Percentiles rank a stretch among this genome's conserved stretches.
Conservation (phyloP, 2,329 filamentous ascomycete species). For the Pezicula radicicola region DNA sequence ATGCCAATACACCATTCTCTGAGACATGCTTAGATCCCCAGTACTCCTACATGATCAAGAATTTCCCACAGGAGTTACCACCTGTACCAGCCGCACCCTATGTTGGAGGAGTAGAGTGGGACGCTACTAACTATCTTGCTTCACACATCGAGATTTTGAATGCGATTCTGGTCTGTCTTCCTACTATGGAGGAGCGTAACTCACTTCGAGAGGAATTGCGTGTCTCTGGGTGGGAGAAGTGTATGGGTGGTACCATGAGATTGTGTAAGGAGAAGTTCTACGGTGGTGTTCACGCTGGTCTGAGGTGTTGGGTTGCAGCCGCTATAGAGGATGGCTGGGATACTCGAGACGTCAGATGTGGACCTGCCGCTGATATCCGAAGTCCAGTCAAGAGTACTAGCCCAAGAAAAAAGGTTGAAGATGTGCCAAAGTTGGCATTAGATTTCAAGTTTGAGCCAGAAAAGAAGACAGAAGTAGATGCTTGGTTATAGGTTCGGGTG, state of each 20-base stretch:
- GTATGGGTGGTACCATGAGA: constrained; percentile 78
- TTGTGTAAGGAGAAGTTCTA: constrained; percentile 99
- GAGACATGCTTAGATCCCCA: constrained; percentile 34
- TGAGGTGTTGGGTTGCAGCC: constrained; percentile 87
- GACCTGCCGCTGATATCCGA: constrained; percentile 43
- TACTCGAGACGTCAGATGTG: constrained; percentile 75
- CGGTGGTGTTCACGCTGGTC: constrained; percentile 80
- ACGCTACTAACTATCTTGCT: constrained; percentile 93
- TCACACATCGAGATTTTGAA: constrained; percentile 92
- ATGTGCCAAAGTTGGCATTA: constrained; percentile 58
- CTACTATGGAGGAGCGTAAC: constrained; percentile 69
- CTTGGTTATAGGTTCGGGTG: constrained; percentile 4
- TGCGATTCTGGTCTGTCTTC: constrained; percentile 79
- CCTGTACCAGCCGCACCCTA: constrained; percentile 94
- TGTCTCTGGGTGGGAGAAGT: constrained; percentile 86
- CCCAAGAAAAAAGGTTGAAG: constrained; percentile 51
- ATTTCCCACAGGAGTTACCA: constrained; percentile 83
- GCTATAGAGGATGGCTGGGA: constrained; percentile 88
- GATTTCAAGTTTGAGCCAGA: constrained; percentile 45
- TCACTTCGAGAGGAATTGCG: constrained; percentile 71
- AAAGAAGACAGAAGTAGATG: constrained; percentile 7
- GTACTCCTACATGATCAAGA: constrained; percentile 61
- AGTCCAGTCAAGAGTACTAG: constrained; percentile 24
- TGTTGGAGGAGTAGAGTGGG: constrained; percentile 97
- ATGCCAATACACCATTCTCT: constrained; percentile 26